Conservation (phyloP, 306 rosid species). For the Coriaria nepalensis region DNA sequence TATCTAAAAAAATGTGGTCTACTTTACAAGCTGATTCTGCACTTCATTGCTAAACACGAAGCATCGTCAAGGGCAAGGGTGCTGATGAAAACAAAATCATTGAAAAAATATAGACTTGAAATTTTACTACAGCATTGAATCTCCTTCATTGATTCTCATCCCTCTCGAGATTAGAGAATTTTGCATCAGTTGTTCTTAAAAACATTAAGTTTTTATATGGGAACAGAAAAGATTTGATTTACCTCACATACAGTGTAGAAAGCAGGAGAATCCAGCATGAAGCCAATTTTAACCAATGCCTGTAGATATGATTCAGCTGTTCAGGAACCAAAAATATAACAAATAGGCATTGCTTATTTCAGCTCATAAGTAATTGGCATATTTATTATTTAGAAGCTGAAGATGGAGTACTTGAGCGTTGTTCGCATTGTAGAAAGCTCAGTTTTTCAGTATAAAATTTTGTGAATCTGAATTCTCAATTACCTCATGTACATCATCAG, state of each 20-base stretch:
- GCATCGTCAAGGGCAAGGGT: no score
- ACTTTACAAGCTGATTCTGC: no score
- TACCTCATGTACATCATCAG: slow-evolving; percentile 74
- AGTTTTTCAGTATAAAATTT: neutral
- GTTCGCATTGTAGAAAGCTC: neutral
- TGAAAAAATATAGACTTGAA: no score
- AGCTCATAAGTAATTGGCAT: neutral
- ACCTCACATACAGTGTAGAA: slow-evolving; percentile 86
- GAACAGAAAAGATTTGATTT: slow-evolving; percentile 10
- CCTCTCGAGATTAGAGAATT: no score
- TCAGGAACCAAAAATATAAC: no score
- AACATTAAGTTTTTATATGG: neutral
- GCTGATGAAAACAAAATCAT: no score
- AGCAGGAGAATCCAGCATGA: slow-evolving; percentile 80
- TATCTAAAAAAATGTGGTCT: no score
- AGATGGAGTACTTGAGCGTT: neutral
- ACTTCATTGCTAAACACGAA: no score
- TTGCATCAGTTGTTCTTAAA: neutral
- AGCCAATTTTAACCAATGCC: slow-evolving; percentile 73
- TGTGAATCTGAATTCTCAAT: slow-evolving; percentile 8
- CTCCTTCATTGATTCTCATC: no score
- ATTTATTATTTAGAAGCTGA: neutral
- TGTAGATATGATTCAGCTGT: slow-evolving; percentile 23
- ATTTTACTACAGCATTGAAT: no score
- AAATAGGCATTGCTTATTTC: no score